Evolutionary conservation across 257 asterid genomes (phyloP), one percentile per base, ranked within the genome.

Genomic region (Solanum bulbocastanum): DNA sequence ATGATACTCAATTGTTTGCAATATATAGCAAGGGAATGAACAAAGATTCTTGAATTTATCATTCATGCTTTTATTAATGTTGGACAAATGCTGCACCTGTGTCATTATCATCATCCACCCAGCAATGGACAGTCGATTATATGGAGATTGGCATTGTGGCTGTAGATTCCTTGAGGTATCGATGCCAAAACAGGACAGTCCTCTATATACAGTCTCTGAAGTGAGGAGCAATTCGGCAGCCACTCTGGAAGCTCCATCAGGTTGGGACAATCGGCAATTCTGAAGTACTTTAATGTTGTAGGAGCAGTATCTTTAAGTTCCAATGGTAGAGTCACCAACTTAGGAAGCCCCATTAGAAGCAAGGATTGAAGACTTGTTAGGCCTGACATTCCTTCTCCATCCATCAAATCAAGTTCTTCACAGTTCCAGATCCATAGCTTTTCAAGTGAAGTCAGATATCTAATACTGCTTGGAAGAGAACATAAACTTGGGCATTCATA

Each of bases 381-480:
- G 56, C 94, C 92, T 35, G 83, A 82, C 78, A 93, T 46, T 73
- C 93, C 92, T 8, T 88, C 91, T 56, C 92, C 93, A 2, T 88
- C 88, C 7, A 68, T 56, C 44, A 90, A 83, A 88, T 91, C 89
- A 60, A 93, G 91, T 86, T 92, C 92, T 84, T 91, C 89, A 44
- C 94, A 93, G 92, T 93, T 91, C 94, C 95, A 93, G 76, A 93
- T 90, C 93, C 95, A 92, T 90, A 92, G 44, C 81, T 93, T 92
- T 90, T 92, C 92, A 49, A 93, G 96, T 27, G 91, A 56, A 71
- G 91, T 71, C 16, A 93, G 88, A 87, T 88, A 32, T 72, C 83
- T 91, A 5, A 93, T 88, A 84, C 90, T 84, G 30, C 83, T 65
- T 16, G 92, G 91, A 74, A 93, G 93, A 39, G 91, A 88, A 87